Evolutionary conservation across 2,329 filamentous ascomycete genomes (phyloP), one percentile per base, ranked within the genome.

Genomic region (Chrysoporthe austroafricana): DNA sequence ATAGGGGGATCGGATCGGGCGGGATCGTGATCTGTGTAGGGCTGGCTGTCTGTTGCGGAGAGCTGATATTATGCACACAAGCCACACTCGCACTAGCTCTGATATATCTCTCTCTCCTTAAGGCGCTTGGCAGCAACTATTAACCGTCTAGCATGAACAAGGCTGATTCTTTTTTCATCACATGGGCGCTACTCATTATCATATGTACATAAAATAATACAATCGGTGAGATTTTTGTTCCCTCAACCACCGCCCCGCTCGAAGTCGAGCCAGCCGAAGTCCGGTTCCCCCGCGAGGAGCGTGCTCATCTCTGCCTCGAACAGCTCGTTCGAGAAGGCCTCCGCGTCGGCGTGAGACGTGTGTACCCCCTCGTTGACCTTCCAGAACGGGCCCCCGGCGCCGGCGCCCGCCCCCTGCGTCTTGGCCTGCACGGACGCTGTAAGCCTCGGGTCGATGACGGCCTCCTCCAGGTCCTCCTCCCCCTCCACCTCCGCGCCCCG

Each of bases 301-400:
- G 69, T 71, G 13, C 67, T 64, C 43, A 73, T 66, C 66, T 72
- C 71, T 4, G 72, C 72, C 39, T 72, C 72, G 14, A 73, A 72
- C 14, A 72, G 63, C 48, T 73, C 72, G 54, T 66, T 69, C 0
- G 71, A 66, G 36, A 73, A 71, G 39, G 62, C 68, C 9, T 70
- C 70, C 1, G 68, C 52, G 58, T 70, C 54, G 42, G 59, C 5
- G 11, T 52, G n/a, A 3, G 65, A 44, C 21, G 50, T 4, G 16
- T 59, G 62, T 42, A 58, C 16, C 18, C 42, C n/a, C 13, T 63
- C 62, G 9, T 36, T 43, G 14, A 36, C 52, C 26, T 64, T 58
- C 70, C 68, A 68, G 26, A 64, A 62, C 18, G 62, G 32, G 26
- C 26, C 26, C 26, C 39, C 64, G 32, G 46, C 63, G 14, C 34